A percentile compares a stretch with the other conserved stretches of the same genome.
Conservation (phyloP, 2,329 filamentous ascomycete genomes). For the Colletotrichum lupini region DNA sequence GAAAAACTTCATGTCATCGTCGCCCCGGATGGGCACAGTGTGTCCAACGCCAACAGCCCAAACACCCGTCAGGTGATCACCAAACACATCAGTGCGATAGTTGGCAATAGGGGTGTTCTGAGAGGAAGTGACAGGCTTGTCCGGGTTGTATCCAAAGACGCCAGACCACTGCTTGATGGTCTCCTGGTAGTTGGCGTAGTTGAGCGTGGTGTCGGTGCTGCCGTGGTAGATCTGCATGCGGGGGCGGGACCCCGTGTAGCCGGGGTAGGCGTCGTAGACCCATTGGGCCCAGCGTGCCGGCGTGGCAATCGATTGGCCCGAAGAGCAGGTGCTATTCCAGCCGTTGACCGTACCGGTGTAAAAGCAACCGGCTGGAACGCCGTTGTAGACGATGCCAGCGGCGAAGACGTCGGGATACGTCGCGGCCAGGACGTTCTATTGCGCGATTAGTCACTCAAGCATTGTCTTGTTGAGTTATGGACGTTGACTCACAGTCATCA, state of each 20-base stretch:
- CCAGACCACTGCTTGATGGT: slow-evolving; percentile 67
- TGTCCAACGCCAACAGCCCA: slow-evolving; percentile 43
- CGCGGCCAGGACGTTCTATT: slow-evolving; percentile 58
- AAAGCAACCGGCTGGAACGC: slow-evolving; percentile 68
- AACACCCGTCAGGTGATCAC: slow-evolving; percentile 43
- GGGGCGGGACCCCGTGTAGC: slow-evolving; percentile 59
- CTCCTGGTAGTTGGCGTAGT: slow-evolving; percentile 66
- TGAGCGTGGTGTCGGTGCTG: slow-evolving; percentile 59
- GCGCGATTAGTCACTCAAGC: neutral
- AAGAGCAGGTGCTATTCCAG: slow-evolving; percentile 67
- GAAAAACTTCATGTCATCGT: slow-evolving; percentile 34
- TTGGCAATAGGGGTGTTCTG: slow-evolving; percentile 49
- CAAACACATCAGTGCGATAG: slow-evolving; percentile 53
- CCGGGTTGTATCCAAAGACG: slow-evolving; percentile 54
- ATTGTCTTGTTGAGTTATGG: too few species aligned
- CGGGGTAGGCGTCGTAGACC: slow-evolving; percentile 60
- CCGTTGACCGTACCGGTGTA: slow-evolving; percentile 52
- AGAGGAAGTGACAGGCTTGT: slow-evolving; percentile 43
- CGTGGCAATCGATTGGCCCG: slow-evolving; percentile 57
- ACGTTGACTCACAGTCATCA: slow-evolving; percentile 32
- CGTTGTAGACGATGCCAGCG: slow-evolving; percentile 61
- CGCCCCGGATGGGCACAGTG: slow-evolving; percentile 31
- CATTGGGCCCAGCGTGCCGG: slow-evolving; percentile 54
- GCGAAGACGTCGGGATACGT: slow-evolving; percentile 66
- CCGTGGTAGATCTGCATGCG: slow-evolving; percentile 71